Percentiles rank a stretch among this genome's conserved stretches.
Evolutionary conservation across 495 filamentous ascomycete species (phyloP).

Genomic region (Aspergillus kassunensis): DNA sequence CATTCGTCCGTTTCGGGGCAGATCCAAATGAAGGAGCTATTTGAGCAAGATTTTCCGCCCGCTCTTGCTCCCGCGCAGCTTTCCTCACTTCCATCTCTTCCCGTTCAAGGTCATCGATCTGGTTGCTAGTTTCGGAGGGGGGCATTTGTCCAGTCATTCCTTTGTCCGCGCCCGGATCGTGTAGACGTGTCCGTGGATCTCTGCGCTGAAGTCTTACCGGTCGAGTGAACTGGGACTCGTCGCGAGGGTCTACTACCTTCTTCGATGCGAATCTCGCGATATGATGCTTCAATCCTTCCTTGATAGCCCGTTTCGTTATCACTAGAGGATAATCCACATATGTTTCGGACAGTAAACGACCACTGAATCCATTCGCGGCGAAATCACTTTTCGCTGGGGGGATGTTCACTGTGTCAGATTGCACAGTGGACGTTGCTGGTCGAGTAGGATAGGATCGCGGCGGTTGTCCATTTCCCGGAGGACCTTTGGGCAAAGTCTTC

Average conservation of each 20-base stretch:
- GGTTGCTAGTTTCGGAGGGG: slow-evolving; percentile 28
- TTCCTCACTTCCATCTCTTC: slow-evolving; percentile 67
- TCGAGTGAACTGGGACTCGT: slow-evolving; percentile 77
- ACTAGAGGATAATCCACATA: slow-evolving; percentile 68
- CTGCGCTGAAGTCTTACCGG: slow-evolving; percentile 86
- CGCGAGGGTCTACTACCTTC: slow-evolving; percentile 62
- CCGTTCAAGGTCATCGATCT: slow-evolving; percentile 60
- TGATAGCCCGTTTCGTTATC: slow-evolving; percentile 72
- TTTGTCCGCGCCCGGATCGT: slow-evolving; percentile 36
- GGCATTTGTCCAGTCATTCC: slow-evolving; percentile 40
- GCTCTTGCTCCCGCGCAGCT: slow-evolving; percentile 75
- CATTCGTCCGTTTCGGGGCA: slow-evolving; percentile 56
- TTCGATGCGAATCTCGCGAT: slow-evolving; percentile 71
- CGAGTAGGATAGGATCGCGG: slow-evolving; percentile 27
- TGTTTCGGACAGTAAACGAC: slow-evolving; percentile 44
- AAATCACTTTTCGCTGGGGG: slow-evolving; percentile 31
- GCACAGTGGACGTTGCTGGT: slow-evolving; percentile 14
- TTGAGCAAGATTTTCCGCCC: slow-evolving; percentile 77
- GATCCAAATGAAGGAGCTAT: slow-evolving; percentile 71
- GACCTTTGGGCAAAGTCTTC: slow-evolving; percentile 24
- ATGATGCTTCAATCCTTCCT: slow-evolving; percentile 80
- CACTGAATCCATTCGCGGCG: slow-evolving; percentile 57
- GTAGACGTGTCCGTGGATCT: slow-evolving; percentile 70
- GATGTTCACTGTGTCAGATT: slow-evolving; percentile 15
- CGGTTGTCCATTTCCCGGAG: slow-evolving; percentile 16